phyloP scores from a whole-genome alignment of 306 rosid species.

The Quercus rubra region DNA sequence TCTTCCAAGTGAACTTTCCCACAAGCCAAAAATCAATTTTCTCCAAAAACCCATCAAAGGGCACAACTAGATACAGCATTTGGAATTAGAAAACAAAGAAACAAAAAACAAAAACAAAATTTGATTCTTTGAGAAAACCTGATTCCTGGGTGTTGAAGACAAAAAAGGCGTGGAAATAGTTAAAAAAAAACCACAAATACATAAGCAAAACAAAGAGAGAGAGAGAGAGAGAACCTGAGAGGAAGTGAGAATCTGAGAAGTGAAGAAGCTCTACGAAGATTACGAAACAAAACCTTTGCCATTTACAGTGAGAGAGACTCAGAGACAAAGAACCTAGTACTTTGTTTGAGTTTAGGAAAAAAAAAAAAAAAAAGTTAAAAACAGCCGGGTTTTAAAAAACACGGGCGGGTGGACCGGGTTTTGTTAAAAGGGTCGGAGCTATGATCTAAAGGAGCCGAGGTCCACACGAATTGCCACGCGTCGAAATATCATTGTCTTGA shows the following conservation, averaged over 20 bases:
- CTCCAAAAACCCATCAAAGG: not conserved
- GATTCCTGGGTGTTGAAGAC: no score
- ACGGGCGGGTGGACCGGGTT: constrained; percentile 32
- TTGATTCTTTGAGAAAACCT: no score
- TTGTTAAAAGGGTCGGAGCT: not conserved
- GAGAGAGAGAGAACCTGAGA: constrained; percentile 39
- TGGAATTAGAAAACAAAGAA: not conserved
- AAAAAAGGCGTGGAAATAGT: no score
- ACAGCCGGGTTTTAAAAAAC: not conserved
- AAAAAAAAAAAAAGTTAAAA: no score
- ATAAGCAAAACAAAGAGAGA: not conserved
- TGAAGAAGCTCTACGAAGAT: constrained; percentile 45
- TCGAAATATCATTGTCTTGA: not conserved
- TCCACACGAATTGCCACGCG: constrained; percentile 38
- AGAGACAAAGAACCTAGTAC: not conserved
- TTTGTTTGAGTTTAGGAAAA: no score
- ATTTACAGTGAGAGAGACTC: constrained; percentile 13
- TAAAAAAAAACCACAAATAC: not conserved
- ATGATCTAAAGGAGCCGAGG: constrained; percentile 22
- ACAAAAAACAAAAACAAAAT: not conserved
- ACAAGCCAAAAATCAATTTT: not conserved
- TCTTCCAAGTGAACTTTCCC: not conserved
- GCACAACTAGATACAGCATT: not conserved
- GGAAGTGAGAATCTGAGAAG: constrained; percentile 32
- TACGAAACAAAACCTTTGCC: constrained; percentile 51